phyloP scores from a whole-genome alignment of 192 early-diverging fungal species.

The Coemansia sp. region DNA sequence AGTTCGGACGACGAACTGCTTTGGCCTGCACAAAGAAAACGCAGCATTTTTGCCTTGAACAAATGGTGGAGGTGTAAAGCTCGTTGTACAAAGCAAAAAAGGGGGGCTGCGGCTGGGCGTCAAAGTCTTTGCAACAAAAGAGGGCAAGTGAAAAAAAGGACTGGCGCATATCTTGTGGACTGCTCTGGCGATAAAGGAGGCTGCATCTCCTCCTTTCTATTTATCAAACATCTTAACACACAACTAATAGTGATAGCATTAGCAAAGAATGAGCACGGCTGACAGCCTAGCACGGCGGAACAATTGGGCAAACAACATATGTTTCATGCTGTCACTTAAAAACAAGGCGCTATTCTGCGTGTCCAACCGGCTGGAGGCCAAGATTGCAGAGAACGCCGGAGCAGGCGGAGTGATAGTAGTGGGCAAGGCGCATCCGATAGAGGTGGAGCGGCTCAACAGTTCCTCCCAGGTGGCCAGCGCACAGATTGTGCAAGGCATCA shows the following conservation, averaged over 20 bases:
- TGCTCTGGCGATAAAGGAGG: no score
- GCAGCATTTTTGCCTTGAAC: background rate
- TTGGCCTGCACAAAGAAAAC: background rate
- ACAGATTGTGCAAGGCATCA: conserved; percentile 63
- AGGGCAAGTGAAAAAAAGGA: no score
- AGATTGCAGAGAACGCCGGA: background rate
- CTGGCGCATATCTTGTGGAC: no score
- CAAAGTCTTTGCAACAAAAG: no score
- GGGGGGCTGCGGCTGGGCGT: no score
- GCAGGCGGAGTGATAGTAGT: background rate
- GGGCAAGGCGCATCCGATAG: background rate
- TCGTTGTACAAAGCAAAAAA: background rate
- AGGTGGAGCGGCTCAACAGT: background rate
- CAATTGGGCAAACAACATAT: conserved; percentile 5
- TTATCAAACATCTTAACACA: background rate
- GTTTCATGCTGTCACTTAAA: background rate
- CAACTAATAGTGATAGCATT: background rate
- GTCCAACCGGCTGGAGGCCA: background rate
- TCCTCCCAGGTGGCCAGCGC: background rate
- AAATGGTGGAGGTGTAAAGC: background rate
- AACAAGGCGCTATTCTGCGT: conserved; percentile 6
- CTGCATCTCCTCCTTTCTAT: no score
- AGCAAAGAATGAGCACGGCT: background rate
- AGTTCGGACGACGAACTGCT: no score
- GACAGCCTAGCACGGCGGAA: background rate